Evolutionary conservation across 1,284 basidiomycete genomes (phyloP).

Genomic region (Trametes sp.): DNA sequence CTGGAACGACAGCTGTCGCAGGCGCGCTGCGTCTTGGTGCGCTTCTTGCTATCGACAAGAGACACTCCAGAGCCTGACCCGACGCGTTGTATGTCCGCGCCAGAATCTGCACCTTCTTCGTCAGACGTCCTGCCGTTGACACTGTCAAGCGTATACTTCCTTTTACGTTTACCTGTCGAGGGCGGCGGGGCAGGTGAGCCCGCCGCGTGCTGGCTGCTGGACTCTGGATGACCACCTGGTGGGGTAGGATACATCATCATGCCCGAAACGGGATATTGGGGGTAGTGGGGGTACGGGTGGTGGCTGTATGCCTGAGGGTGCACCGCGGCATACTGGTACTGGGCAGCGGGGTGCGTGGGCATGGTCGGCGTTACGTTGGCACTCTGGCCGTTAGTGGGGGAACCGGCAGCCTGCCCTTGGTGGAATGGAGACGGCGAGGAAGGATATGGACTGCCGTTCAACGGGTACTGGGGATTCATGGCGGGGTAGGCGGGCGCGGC

Average conservation of each 20-base stretch:
- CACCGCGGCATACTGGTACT: constrained; percentile 63
- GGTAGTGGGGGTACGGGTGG: constrained; percentile 58
- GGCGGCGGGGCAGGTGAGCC: constrained; percentile 35
- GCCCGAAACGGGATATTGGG: constrained; percentile 59
- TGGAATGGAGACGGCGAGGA: constrained; percentile 63
- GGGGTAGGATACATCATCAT: constrained; percentile 69
- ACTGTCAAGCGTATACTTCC: constrained; percentile 55
- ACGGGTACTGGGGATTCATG: constrained; percentile 70
- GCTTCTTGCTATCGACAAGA: constrained; percentile 74
- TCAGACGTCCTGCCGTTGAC: constrained; percentile 58
- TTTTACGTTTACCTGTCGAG: constrained; percentile 68
- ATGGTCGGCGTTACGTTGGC: constrained; percentile 51
- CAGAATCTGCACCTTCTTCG: constrained; percentile 62
- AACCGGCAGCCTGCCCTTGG: constrained; percentile 51
- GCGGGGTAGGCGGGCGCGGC: constrained; percentile 43
- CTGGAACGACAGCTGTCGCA: constrained; percentile 93
- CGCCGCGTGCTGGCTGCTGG: constrained; percentile 25
- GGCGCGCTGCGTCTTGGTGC: constrained; percentile 89
- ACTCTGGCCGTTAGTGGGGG: constrained; percentile 52
- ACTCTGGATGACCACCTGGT: constrained; percentile 46
- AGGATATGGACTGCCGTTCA: constrained; percentile 53
- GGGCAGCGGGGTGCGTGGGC: constrained; percentile 47
- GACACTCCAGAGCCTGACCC: constrained; percentile 34
- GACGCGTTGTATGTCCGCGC: constrained; percentile 51
- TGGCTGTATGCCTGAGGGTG: constrained; percentile 58